These are phyloP conservation scores for Pythium myriotylum DNA, from an alignment of 352 stramenopile species.

Conservation along the genomic window DNA sequence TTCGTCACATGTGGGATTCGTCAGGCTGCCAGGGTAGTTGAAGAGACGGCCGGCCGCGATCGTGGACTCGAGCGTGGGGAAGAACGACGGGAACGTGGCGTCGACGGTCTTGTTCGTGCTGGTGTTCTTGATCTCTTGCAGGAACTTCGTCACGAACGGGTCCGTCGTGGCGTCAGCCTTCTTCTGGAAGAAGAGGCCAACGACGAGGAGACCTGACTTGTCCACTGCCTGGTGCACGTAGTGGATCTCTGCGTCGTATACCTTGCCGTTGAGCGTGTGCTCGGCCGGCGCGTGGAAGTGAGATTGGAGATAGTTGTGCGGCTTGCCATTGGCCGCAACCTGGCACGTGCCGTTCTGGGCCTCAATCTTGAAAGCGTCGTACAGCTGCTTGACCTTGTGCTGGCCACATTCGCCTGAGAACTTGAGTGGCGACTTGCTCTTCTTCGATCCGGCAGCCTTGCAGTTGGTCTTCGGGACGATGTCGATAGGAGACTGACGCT, in stretches of 20 bases:
- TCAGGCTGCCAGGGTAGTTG: no score
- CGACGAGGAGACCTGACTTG: constrained; percentile 23
- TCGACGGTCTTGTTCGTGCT: background rate
- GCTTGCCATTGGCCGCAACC: no score
- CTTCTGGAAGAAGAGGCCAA: constrained; percentile 31
- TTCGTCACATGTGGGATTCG: no score
- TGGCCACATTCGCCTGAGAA: no score
- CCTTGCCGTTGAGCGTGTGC: constrained; percentile 45
- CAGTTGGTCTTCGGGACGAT: constrained; percentile 14
- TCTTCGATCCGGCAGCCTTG: background rate
- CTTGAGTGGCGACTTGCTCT: background rate
- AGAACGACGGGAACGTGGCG: constrained; percentile 7
- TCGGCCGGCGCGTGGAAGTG: constrained; percentile 43
- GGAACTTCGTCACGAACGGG: constrained; percentile 17
- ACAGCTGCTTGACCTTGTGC: no score
- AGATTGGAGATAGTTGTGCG: constrained; percentile 35
- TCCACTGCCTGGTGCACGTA: constrained; percentile 40
- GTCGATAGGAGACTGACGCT: constrained; percentile 40
- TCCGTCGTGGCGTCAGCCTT: constrained; percentile 10
- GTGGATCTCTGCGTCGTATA: constrained; percentile 39
- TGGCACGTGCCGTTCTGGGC: no score
- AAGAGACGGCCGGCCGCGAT: no score
- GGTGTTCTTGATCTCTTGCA: constrained; percentile 3
- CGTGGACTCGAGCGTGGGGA: no score
- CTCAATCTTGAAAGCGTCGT: no score